Evolutionary conservation across 768 basidiomycete species (phyloP), one percentile per base, ranked within the genome.

Genomic region (Mycena filopes): DNA sequence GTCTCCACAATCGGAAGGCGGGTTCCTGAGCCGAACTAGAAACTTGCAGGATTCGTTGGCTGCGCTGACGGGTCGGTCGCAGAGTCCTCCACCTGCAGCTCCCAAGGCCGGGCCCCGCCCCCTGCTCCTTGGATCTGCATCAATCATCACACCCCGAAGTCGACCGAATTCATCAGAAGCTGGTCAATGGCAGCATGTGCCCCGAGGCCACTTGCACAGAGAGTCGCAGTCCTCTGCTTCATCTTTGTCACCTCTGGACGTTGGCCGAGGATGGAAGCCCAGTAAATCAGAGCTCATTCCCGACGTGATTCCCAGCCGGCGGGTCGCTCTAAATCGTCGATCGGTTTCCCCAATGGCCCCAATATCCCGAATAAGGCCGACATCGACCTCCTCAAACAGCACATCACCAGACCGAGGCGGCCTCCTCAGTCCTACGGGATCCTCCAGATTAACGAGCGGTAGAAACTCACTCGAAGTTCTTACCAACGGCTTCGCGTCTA

Each of bases 271-370:
- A 12, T 74, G 76, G 20, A 78, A 74, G 62, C 74, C 79, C 53
- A 78, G 71, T 51, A 78, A 80, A 38, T 85, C 83, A 15, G 88
- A 87, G 49, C 79, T 82, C 69, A 89, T 89, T 46, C 88, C 88
- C 4, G 90, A 92, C 61, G 76, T 79, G 20, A 71, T 63, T 62
- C 70, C 76, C 13, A 90, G 92, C 72, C 83, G 90, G 53, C 77
- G 82, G 50, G 82, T 94, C 16, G 84, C 86, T 26, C 71, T 93
- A 53, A 89, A 91, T 72, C 86, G 91, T 33, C 84, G 84, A 66
- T 87, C 88, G 15, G 75, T 91, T 6, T 93, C 92, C 5, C 90
- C 92, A 4, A 89, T 92, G 88, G 90, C 91, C 20, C 81, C 87
- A 33, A 78, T 76, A 16, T 86, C 81, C 62, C 80, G 83, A 60